Evolutionary conservation across 176 grass and related monocot genomes (phyloP).

Genomic region (Carex pumila): DNA sequence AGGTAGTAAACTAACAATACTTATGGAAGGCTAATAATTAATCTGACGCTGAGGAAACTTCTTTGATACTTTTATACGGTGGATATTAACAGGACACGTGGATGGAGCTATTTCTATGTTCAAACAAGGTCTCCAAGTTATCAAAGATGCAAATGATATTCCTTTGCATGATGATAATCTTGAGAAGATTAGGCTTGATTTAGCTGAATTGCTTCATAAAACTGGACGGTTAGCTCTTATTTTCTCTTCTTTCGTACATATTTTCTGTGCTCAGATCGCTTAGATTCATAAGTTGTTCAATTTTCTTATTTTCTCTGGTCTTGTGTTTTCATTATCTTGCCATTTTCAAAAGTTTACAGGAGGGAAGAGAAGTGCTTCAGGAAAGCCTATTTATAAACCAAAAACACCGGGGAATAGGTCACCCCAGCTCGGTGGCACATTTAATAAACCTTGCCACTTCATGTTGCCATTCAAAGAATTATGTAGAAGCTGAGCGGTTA

Average conservation of each 20-base stretch:
- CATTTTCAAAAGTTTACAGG: constrained; percentile 13
- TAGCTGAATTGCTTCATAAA: constrained; percentile 38
- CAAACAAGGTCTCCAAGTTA: constrained; percentile 32
- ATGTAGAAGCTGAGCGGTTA: constrained; percentile 32
- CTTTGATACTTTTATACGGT: neutral
- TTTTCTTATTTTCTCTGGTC: neutral
- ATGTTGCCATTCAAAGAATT: constrained; percentile 37
- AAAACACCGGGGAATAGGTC: constrained; percentile 27
- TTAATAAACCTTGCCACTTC: constrained; percentile 37
- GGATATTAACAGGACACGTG: constrained; percentile 19
- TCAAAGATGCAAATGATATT: constrained; percentile 32
- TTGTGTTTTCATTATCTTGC: neutral
- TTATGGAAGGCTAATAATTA: neutral
- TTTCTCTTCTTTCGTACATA: neutral
- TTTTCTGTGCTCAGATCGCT: neutral
- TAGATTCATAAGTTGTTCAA: neutral
- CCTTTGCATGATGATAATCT: constrained; percentile 32
- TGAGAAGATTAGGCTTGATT: constrained; percentile 31
- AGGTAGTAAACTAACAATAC: neutral
- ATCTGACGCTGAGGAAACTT: neutral
- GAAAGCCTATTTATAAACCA: constrained; percentile 36
- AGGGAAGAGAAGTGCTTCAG: constrained; percentile 35
- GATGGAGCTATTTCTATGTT: constrained; percentile 31
- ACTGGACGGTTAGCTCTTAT: constrained; percentile 24
- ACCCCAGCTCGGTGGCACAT: constrained; percentile 31